Conservation (phyloP, 495 filamentous ascomycete species). For the Stereocaulon alpinum region DNA sequence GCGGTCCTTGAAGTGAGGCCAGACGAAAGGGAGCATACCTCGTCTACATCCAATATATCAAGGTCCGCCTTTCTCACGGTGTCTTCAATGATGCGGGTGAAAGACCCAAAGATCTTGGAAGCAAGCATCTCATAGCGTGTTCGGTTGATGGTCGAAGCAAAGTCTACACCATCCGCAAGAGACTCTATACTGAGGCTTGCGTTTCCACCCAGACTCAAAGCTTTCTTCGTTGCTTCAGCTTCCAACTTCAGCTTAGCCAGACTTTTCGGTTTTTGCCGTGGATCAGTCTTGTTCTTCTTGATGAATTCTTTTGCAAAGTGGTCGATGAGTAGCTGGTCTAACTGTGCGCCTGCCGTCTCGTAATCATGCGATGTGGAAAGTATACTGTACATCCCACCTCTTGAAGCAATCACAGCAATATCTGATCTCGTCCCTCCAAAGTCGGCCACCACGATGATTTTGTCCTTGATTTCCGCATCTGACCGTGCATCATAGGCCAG, state of each 20-base stretch:
- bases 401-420: constrained; percentile 76
- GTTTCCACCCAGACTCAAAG: constrained; percentile 75
- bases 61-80: constrained; percentile 85
- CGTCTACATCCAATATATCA: constrained; percentile 85
- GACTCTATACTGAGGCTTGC: constrained; percentile 86
- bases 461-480: constrained; percentile 65
- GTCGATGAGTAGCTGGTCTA: constrained; percentile 86
- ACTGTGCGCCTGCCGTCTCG: constrained; percentile 66
- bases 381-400: constrained; percentile 93
- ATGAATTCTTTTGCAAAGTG: constrained; percentile 97
- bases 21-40: constrained; percentile 34
- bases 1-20: not conserved
- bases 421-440: constrained; percentile 89
- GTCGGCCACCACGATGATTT: constrained; percentile 85
- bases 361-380: constrained; percentile 92
- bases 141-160: constrained; percentile 80
- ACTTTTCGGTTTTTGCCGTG: constrained; percentile 65
- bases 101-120: constrained; percentile 71
- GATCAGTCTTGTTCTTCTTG: constrained; percentile 86
- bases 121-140: constrained; percentile 87
- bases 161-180: constrained; percentile 80
- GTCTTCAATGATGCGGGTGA: constrained; percentile 73
- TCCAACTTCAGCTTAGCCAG: constrained; percentile 90
- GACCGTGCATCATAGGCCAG: constrained; percentile 87
- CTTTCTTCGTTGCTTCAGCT: constrained; percentile 80